Base-by-base conservation (phyloP, 2,329 filamentous ascomycete genomes). In the Talaromyces sp. region DNA sequence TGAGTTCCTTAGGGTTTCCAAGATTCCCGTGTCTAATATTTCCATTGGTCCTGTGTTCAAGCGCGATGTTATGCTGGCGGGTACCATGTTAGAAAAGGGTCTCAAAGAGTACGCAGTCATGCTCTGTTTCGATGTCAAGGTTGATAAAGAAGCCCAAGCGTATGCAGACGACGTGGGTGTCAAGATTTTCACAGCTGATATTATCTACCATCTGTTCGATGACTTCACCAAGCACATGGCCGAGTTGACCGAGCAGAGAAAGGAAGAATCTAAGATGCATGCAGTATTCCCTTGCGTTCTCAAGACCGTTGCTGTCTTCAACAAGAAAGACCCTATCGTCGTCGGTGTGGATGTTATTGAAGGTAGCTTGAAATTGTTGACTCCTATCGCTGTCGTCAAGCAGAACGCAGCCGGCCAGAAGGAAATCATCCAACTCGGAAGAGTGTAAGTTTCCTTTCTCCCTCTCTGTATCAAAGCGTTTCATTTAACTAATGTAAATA, bases 81-180 rank as follows among this genome's bases (percentile, higher is more conserved):
- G 92, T 74, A 91, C 92, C 71, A 99, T 99, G 95, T 79, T 98
- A 74, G 95, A 99, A 80, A 98, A 97, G 82, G 86, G 89, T 5
- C 43, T 68, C 17, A 92, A 92, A 70, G 93, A 99, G 76, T 96
- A 89, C 72, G 95, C 95, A n/a, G 92, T 98, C 76, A 99, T 99
- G 95, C 88, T 99, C 60, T 98, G 95, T 79, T 99, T 99, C 85
- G 96, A 99, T 78, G 95, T 99, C 81, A 98, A 97, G 83, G 92
- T 99, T 17, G 95, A 99, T 81, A 98, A 97, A 79, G 95, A 99
- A 76, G 95, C 95, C 0, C 88, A 90, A 70, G 85, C 87, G 10
- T 96, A 98, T 73, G 95, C 95, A 11, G 92, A 97, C 19, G 93
- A 98, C 65, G 89, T 96, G 68, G 93, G 93, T 61, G 91, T 99